Evolutionary conservation across 2,329 filamentous ascomycete species (phyloP), one percentile per base, ranked within the genome.

Genomic region (Aspergillus jensenii): DNA sequence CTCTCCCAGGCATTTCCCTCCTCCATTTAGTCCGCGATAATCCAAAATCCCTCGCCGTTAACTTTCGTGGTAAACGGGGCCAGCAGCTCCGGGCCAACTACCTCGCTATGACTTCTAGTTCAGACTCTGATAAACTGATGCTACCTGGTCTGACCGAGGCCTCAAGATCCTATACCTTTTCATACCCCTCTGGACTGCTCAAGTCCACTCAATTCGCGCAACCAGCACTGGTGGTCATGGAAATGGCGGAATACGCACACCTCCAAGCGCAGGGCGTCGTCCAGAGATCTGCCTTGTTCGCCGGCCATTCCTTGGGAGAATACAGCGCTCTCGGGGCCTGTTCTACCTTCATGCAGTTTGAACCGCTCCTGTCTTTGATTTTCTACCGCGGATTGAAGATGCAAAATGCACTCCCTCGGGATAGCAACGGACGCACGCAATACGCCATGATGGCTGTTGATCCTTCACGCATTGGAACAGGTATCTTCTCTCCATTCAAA

Each of bases 381-480:
- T 97, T 98, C 84, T 98, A 98, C 81, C 91, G 93, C 75, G 93
- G 93, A 69, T 81, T 98, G 69, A 97, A 93, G 17, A 98, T 98
- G 93, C 93, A 98, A 78, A 93, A 97, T 47, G 93, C 93, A 14
- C 93, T 98, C 60, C 93, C 97, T 81, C 91, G 93, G 72, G 93
- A 98, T 74, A 91, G 87, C 53, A 81, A 85, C 62, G 93, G 93
- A 25, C 89, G 93, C 52, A 96, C 92, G 67, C 96, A 96, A 82
- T 98, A 97, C 82, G 91, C 90, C 62, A 98, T 98, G 93, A 96
- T 92, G 76, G 93, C 93, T 54, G 92, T 97, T 76, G 97, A 97
- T 81, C 93, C 93, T 25, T 95, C 90, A 80, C 88, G 93, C 63
- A 96, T 97, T 17, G 37, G 75, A 92, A 89, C 72, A 96, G 93